These are phyloP conservation scores for Triticum urartu DNA, from an alignment of 176 grass and related monocot species.

Conservation along the genomic window DNA sequence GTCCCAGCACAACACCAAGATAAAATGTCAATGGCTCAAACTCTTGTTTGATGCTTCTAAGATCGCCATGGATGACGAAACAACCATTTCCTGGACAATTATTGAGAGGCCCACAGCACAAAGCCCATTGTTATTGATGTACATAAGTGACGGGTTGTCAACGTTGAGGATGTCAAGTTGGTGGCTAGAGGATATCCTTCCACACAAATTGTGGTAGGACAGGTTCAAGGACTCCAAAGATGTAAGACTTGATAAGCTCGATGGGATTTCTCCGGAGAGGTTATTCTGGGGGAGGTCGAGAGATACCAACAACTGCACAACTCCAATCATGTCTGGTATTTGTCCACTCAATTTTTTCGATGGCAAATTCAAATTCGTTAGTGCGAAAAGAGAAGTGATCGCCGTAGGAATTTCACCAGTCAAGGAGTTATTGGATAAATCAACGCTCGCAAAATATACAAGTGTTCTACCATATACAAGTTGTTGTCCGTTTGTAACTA, in stretches of 20 bases:
- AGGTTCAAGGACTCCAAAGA: constrained; percentile 33
- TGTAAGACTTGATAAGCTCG: constrained; percentile 20
- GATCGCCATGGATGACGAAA: not conserved
- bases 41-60: not conserved
- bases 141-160: constrained; percentile 16
- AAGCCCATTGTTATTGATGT: not conserved
- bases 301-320: constrained; percentile 41
- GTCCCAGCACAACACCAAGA: constrained; percentile 8
- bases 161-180: constrained; percentile 30
- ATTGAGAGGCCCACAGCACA: constrained; percentile 21
- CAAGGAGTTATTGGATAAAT: constrained; percentile 35
- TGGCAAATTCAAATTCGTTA: constrained; percentile 35
- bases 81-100: not conserved
- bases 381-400: not conserved
- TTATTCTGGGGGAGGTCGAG: constrained; percentile 41
- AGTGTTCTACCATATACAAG: not conserved
- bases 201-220: constrained; percentile 38
- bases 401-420: constrained; percentile 25
- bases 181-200: constrained; percentile 15
- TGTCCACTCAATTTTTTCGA: constrained; percentile 15
- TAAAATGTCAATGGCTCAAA: not conserved
- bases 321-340: constrained; percentile 8
- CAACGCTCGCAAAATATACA: not conserved
- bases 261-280: constrained; percentile 34
- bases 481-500: constrained; percentile 26